Conservation (phyloP, 805 yeast species). For the Wickerhamia fluorescens region DNA sequence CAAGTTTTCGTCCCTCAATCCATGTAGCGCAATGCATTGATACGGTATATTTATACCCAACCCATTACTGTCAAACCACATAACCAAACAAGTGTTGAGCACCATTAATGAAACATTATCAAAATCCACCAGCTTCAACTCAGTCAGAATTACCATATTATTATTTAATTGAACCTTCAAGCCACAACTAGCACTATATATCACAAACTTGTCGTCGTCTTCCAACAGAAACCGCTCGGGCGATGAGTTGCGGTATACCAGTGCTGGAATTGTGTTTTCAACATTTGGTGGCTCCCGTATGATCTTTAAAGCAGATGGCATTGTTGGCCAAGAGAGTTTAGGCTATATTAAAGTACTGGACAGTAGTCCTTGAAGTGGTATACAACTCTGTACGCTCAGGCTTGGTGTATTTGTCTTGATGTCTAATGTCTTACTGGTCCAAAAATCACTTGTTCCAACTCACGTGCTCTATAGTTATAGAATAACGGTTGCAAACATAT, state of each 20-base stretch:
- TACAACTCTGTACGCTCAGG: too few relatives aligned
- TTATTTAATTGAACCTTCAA: slow-evolving; percentile 9
- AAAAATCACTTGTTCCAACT: slow-evolving; percentile 1
- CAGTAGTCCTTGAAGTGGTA: too few relatives aligned
- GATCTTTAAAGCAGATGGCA: slow-evolving; percentile 6
- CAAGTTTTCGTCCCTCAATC: slow-evolving; percentile 15
- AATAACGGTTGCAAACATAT: too few relatives aligned
- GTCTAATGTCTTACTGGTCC: too few relatives aligned
- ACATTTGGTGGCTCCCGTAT: slow-evolving; percentile 26
- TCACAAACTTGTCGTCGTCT: slow-evolving; percentile 32
- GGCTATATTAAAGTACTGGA: too few relatives aligned
- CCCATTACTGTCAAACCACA: slow-evolving; percentile 19
- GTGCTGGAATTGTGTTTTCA: slow-evolving; percentile 33
- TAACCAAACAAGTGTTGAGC: slow-evolving; percentile 25
- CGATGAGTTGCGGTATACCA: slow-evolving; percentile 27
- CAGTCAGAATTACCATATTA: slow-evolving; percentile 7
- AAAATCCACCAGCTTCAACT: slow-evolving; percentile 6
- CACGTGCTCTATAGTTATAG: too few relatives aligned
- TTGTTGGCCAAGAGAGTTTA: too few relatives aligned
- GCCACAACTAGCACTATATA: slow-evolving; percentile 31
- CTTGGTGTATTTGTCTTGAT: too few relatives aligned
- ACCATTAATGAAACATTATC: slow-evolving; percentile 20
- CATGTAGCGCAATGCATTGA: slow-evolving; percentile 27
- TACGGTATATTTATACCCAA: slow-evolving; percentile 31
- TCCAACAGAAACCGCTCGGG: slow-evolving; percentile 33